Base-by-base conservation (phyloP, 331 rosid genomes). In the Ulmus americana region DNA sequence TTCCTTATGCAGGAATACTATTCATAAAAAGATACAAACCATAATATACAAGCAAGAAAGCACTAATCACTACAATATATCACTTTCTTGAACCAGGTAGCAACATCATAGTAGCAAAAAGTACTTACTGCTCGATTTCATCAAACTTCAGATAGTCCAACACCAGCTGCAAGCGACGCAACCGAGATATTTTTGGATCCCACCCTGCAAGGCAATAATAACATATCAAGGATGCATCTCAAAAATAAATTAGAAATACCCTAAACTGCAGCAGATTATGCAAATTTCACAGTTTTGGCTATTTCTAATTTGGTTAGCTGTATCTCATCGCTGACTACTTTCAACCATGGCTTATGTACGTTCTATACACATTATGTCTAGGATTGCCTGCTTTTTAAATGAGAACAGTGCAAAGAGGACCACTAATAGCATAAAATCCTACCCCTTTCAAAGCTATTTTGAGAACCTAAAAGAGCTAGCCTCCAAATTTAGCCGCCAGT, bases 121-220 rank as follows among this genome's bases (percentile, higher is more conserved):
- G n/a, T 44, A 68, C 79, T 74, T 79, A 92, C 97, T 80, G 80
- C 80, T 86, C 96, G 74, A 92, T 82, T 70, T 83, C 95, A 53
- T 86, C 90, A 80, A 86, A 88, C 65, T 81, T 88, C 90, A 92
- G 67, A 84, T 92, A 82, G 70, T 92, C 94, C 84, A 92, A 60
- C 44, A 95, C 86, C 79, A 92, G 70, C 59, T 85, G 95, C 65
- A 92, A 83, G 58, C 80, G 84, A 71, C 90, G 94, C 65, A 83
- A 77, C 57, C 95, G 95, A 69, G 88, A 81, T 64, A 86, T 48
- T 80, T 86, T 92, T 63, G 85, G 63, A 81, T 83, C 90, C 97
- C 97, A 92, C 67, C 96, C 97, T 92, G 86, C 68, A 84, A 70
- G 68, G 65, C 79, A 74, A 64, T 18, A 55, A 73, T 64, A 60